Base-by-base conservation (phyloP, 805 yeast genomes). In the Kuraishia cidri region DNA sequence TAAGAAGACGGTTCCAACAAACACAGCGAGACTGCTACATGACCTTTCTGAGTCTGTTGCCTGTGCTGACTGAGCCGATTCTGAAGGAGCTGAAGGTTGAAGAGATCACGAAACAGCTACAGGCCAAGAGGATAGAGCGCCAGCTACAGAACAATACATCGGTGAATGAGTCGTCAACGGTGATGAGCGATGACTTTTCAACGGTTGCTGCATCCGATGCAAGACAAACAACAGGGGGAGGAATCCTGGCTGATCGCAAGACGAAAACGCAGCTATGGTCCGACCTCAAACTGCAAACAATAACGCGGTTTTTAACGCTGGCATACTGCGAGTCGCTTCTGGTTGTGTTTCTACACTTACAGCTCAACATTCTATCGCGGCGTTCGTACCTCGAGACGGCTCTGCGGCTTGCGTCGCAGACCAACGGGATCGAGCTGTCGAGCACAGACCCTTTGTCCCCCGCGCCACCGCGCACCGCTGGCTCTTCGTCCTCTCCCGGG, bases 11-110 rank as follows among this genome's bases (percentile, higher is more conserved):
- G 37, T 90, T 87, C 47, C 76, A 81, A 32, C 96, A 87, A 60
- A 90, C 96, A 8, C 97, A 88, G 48, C 78, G 79, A 44, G 97
- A 90, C 55, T 84, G 95, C 30, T 67, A 81, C 33, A 76, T 75
- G 59, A 90, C 97, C 0, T 74, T 88, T 33, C 64, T 83, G 50
- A 88, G 94, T 4, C 65, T 90, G 39, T 62, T 84, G 31, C 94
- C 95, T 2, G 84, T 85, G 4, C 60, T 88, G 27, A 66, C 78
- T 5, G 68, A 68, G 20, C 85, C 83, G 11, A 68, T 85, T 6
- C 55, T 77, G 37, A 72, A 68, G 14, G 62, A 62, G 34, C 62
- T 79, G 39, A 79, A 83, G 5, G 88, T 83, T 15, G 95, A 86
- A 46, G 61, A 66, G 31, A 76, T 81, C 40, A 82, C 94, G 1